These are phyloP conservation scores for Metarhizium album DNA, from an alignment of 2,329 filamentous ascomycete genomes.

Conservation along the genomic window DNA sequence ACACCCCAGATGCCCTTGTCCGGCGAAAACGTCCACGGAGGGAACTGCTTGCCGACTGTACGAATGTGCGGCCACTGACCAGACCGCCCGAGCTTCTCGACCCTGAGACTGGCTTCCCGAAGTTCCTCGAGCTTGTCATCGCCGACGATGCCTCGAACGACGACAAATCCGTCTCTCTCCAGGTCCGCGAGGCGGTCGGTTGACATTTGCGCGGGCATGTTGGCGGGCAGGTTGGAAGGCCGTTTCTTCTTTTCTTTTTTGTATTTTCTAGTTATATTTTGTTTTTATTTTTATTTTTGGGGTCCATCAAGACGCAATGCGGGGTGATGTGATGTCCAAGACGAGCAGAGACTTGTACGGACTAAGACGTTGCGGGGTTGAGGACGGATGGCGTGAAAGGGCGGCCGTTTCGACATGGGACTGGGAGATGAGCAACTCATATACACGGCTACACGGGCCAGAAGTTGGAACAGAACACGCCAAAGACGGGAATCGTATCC, in stretches of 20 bases:
- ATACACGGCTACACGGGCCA: no score
- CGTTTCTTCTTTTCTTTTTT: no score
- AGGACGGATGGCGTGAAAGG: background rate
- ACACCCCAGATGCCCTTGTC: conserved; percentile 75
- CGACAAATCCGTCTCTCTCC: conserved; percentile 63
- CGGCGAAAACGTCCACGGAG: conserved; percentile 60
- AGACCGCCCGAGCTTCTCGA: conserved; percentile 51
- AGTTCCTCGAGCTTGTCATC: conserved; percentile 45
- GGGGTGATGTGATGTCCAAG: no score
- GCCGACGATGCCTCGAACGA: conserved; percentile 55
- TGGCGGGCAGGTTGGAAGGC: background rate
- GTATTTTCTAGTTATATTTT: no score
- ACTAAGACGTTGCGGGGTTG: background rate
- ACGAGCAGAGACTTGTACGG: background rate
- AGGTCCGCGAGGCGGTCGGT: conserved; percentile 34
- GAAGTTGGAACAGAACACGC: no score
- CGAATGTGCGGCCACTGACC: conserved; percentile 74
- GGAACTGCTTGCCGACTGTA: conserved; percentile 83
- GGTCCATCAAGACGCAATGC: no score
- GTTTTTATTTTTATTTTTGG: no score
- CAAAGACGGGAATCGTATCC: background rate
- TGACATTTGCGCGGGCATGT: conserved; percentile 11
- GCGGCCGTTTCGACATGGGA: background rate
- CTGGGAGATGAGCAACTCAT: background rate
- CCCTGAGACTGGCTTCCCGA: conserved; percentile 45